These are phyloP conservation scores for Yarrowia galli DNA, from an alignment of 1,139 yeast genomes.

Conservation along the genomic window DNA sequence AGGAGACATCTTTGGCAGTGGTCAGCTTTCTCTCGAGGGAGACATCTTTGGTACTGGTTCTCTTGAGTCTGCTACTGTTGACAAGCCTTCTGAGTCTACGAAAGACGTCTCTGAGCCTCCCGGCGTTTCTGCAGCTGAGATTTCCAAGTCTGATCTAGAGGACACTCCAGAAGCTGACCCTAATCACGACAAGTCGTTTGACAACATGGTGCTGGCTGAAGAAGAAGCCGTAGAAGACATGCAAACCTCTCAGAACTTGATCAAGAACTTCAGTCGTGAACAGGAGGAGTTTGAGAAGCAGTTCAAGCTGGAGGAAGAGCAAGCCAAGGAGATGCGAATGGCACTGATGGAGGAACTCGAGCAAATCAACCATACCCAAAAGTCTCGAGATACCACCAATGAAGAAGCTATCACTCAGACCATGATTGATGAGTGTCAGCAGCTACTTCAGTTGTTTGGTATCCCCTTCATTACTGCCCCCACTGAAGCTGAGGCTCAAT, in stretches of 20 bases:
- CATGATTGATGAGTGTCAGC: slow-evolving; percentile 92
- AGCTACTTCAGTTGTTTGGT: slow-evolving; percentile 82
- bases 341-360: slow-evolving; percentile 59
- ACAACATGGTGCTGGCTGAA: slow-evolving; percentile 39
- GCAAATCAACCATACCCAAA: slow-evolving; percentile 55
- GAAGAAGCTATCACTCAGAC: slow-evolving; percentile 88
- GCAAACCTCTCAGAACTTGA: slow-evolving; percentile 7
- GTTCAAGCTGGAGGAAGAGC: slow-evolving; percentile 50
- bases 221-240: slow-evolving; percentile 38
- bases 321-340: slow-evolving; percentile 54
- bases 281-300: slow-evolving; percentile 22
- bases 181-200: background rate
- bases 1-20: slow-evolving; percentile 16
- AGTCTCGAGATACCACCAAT: slow-evolving; percentile 76
- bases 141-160: background rate
- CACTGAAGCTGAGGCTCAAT: slow-evolving; percentile 98
- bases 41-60: slow-evolving; percentile 10
- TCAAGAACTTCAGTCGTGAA: slow-evolving; percentile 13
- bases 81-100: background rate
- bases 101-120: background rate
- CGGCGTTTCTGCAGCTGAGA: too few relatives aligned
- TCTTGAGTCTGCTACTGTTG: background rate
- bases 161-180: background rate
- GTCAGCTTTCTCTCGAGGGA: background rate
- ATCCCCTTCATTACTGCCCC: slow-evolving; percentile 95